phyloP scores from a whole-genome alignment of 2,329 filamentous ascomycete species.

The Fusarium nematophilum region DNA sequence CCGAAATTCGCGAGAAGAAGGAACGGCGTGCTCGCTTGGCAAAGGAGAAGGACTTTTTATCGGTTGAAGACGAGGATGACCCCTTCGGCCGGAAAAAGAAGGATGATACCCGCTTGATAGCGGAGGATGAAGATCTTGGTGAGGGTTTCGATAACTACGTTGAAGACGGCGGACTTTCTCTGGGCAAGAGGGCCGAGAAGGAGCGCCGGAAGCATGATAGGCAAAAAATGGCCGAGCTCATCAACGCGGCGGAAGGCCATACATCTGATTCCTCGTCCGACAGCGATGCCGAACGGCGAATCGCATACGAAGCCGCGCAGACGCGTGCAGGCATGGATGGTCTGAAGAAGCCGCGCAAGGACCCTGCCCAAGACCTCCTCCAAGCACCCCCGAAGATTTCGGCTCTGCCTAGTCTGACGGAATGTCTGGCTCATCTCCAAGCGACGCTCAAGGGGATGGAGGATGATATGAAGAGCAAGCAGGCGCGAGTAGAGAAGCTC shows the following conservation, averaged over 20 bases:
- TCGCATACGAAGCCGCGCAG: conserved; percentile 89
- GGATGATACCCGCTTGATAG: conserved; percentile 78
- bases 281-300: conserved; percentile 75
- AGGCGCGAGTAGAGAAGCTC: conserved; percentile 73
- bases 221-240: conserved; percentile 84
- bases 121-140: conserved; percentile 90
- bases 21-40: conserved; percentile 86
- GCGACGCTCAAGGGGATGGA: conserved; percentile 73
- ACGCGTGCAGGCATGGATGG: conserved; percentile 88
- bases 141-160: conserved; percentile 95
- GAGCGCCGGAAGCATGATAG: conserved; percentile 75
- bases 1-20: conserved; percentile 92
- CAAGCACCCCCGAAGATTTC: conserved; percentile 79
- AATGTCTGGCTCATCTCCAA: conserved; percentile 73
- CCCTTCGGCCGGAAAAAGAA: conserved; percentile 63
- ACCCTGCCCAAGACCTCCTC: conserved; percentile 53
- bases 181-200: conserved; percentile 82
- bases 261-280: conserved; percentile 75
- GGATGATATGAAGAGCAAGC: conserved; percentile 68
- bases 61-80: conserved; percentile 70
- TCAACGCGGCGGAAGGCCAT: conserved; percentile 79
- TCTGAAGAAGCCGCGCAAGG: conserved; percentile 59
- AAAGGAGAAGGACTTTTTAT: conserved; percentile 73
- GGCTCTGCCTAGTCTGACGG: conserved; percentile 78
- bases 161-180: conserved; percentile 81